A percentile compares a stretch with the other conserved stretches of the same genome.
Evolutionary conservation across 495 filamentous ascomycete species (phyloP).

Genomic region (Penicillium crystallinum): DNA sequence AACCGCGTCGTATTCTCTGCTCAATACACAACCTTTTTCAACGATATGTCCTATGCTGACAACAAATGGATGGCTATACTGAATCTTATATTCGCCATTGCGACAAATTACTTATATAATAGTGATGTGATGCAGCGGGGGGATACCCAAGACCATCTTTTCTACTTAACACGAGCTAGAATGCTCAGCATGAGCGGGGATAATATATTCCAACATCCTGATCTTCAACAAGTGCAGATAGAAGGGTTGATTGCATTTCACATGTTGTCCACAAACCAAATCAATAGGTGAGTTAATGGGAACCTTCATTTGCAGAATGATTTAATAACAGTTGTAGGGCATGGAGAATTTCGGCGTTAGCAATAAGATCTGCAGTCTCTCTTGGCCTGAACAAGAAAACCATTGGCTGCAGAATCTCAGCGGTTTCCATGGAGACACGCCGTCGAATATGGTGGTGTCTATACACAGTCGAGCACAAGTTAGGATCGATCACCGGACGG

Average conservation of each 20-base stretch:
- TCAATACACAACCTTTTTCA: constrained; percentile 32
- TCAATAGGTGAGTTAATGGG: constrained; percentile 47
- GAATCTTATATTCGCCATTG: constrained; percentile 60
- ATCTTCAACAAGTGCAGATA: constrained; percentile 53
- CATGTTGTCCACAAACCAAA: constrained; percentile 50
- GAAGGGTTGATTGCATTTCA: constrained; percentile 53
- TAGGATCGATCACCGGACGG: constrained; percentile 59
- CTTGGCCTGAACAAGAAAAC: constrained; percentile 65
- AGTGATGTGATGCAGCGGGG: constrained; percentile 35
- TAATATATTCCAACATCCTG: constrained; percentile 43
- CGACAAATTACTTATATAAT: constrained; percentile 48
- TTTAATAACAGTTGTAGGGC: constrained; percentile 38
- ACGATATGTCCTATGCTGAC: constrained; percentile 19
- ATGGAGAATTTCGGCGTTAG: constrained; percentile 57
- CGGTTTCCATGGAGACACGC: constrained; percentile 53
- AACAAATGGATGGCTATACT: constrained; percentile 52
- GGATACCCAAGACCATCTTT: constrained; percentile 45
- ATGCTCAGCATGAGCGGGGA: constrained; percentile 45
- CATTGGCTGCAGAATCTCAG: constrained; percentile 40
- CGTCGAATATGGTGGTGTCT: constrained; percentile 63
- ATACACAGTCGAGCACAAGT: constrained; percentile 53
- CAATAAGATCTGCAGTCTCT: constrained; percentile 54
- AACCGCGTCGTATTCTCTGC: constrained; percentile 32
- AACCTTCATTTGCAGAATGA: not conserved
- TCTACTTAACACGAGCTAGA: constrained; percentile 52